These are phyloP conservation scores for maize (Zea mays) DNA, from an alignment of 176 grass and related monocot species.

Conservation along the genomic window Zm-B73-REFERENCE-NAM-5.0 NC_050098.1:180482001-180482500, in stretches of 20 bases:
- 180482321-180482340: conserved; percentile 37
- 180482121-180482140: not conserved
- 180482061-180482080: not conserved
- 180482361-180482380: conserved; percentile 55
- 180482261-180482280: not conserved
- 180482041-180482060: conserved; percentile 77
- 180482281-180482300: not conserved
- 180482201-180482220: not conserved
- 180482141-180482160: conserved; percentile 7
- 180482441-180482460: not conserved
- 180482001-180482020: conserved; percentile 95
- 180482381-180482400: conserved; percentile 23
- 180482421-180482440: conserved; percentile 12
- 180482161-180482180: not conserved
- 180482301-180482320: conserved; percentile 44
- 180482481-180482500: conserved; percentile 1
- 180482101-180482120: too few species aligned
- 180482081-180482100: too few species aligned
- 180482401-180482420: conserved; percentile 27
- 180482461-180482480: not conserved
- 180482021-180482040: conserved; percentile 78
- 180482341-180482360: conserved; percentile 44
- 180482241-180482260: not conserved
- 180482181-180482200: not conserved
- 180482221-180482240: not conserved